A percentile compares a stretch with the other conserved stretches of the same genome.
Evolutionary conservation across 2,329 filamentous ascomycete genomes (phyloP).

Genomic region (Paecilomyces dactylethromorphus): DNA sequence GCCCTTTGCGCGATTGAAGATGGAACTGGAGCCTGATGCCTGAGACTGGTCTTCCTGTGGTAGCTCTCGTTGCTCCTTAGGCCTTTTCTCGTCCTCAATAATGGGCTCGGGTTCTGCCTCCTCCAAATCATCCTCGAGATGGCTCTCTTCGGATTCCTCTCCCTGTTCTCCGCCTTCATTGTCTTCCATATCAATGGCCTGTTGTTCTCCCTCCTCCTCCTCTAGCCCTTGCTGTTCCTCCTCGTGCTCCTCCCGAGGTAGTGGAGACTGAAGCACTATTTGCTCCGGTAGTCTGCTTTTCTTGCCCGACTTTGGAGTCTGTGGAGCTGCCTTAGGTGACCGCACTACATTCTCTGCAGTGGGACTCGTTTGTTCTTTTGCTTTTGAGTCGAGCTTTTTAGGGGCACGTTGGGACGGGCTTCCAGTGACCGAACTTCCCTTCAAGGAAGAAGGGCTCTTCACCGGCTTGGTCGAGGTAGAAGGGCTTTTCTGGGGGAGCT

Average conservation of each 20-base stretch:
- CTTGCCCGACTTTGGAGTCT: neutral
- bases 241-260: slow-evolving; percentile 4
- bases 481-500: slow-evolving; percentile 8
- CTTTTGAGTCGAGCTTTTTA: neutral
- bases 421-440: neutral
- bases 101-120: slow-evolving; percentile 5
- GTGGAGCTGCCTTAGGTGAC: neutral
- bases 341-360: neutral
- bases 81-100: neutral
- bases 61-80: slow-evolving; percentile 3
- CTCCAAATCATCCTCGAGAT: neutral
- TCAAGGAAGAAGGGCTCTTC: slow-evolving; percentile 17
- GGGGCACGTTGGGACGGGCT: neutral
- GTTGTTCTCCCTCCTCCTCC: neutral
- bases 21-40: slow-evolving; percentile 17
- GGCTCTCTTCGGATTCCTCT: neutral
- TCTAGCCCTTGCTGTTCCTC: slow-evolving; percentile 5
- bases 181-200: neutral
- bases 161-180: neutral
- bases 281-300: neutral
- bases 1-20: slow-evolving; percentile 10
- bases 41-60: slow-evolving; percentile 11
- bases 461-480: slow-evolving; percentile 20
- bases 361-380: neutral
- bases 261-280: neutral